phyloP scores from a whole-genome alignment of 768 basidiomycete species.

The Pleurotus eryngii region DNA sequence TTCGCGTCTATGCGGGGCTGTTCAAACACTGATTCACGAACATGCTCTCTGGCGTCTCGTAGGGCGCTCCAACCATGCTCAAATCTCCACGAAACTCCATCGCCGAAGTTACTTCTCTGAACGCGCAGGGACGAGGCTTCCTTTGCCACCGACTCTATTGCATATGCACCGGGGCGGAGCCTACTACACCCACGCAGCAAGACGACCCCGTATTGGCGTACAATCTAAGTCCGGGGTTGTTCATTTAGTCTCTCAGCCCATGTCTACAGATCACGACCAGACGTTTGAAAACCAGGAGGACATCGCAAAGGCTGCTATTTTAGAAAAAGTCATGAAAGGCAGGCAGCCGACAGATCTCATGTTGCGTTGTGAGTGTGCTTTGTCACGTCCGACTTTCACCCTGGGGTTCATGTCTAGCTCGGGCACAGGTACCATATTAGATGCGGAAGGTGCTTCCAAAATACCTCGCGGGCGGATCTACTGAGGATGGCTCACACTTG shows the following conservation, averaged over 20 bases:
- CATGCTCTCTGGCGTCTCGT: too few relatives aligned
- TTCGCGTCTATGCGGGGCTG: conserved; percentile 6
- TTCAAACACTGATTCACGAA: not conserved
- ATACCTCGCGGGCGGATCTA: conserved; percentile 15
- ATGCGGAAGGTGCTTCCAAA: conserved; percentile 62
- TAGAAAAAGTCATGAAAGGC: conserved; percentile 85
- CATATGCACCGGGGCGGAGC: too few relatives aligned
- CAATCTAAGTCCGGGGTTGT: conserved; percentile 30
- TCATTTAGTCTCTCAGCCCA: conserved; percentile 24
- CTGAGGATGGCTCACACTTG: conserved; percentile 14
- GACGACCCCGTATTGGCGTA: not conserved
- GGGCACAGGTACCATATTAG: conserved; percentile 76
- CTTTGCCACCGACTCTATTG: too few relatives aligned
- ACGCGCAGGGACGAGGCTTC: too few relatives aligned
- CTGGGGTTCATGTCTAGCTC: not conserved
- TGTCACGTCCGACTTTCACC: conserved; percentile 8
- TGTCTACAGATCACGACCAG: conserved; percentile 23
- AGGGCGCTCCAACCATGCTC: not conserved
- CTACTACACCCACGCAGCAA: not conserved
- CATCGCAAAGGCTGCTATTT: conserved; percentile 63
- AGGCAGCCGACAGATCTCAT: conserved; percentile 87
- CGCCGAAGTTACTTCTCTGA: too few relatives aligned
- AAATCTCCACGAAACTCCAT: not conserved
- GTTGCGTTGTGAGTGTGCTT: conserved; percentile 72
- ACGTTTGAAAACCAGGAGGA: conserved; percentile 57